Conservation (phyloP, 345 rosid genomes). For the Hibiscus mutabilis region DNA sequence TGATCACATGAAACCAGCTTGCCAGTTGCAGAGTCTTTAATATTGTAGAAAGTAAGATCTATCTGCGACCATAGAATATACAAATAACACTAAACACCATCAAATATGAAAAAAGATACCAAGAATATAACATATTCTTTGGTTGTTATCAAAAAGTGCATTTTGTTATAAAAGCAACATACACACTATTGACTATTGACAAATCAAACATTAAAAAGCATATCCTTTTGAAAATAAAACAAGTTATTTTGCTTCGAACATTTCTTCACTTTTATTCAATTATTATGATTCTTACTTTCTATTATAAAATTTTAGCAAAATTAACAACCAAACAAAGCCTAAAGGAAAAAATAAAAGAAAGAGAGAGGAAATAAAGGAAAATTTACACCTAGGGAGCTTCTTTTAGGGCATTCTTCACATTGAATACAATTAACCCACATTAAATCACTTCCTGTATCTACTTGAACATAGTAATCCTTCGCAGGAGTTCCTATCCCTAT, state of each 20-base stretch:
- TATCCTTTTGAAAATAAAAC: too few species aligned
- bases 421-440: constrained; percentile 96
- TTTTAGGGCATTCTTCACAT: constrained; percentile 70
- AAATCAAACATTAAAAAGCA: background rate
- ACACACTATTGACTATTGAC: too few species aligned
- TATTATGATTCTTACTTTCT: too few species aligned
- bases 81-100: background rate
- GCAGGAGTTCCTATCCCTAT: constrained; percentile 89
- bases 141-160: background rate
- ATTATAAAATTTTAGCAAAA: background rate
- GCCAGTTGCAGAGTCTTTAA: constrained; percentile 54
- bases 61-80: constrained; percentile 32
- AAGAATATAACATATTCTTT: too few species aligned
- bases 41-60: constrained; percentile 68
- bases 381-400: constrained; percentile 88
- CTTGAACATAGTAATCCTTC: constrained; percentile 85
- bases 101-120: background rate
- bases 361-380: background rate
- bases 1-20: constrained; percentile 62
- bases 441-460: constrained; percentile 92
- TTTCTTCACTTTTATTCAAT: too few species aligned
- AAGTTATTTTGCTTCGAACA: too few species aligned
- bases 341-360: background rate
- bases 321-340: background rate
- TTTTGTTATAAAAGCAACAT: background rate